A percentile compares a stretch with the other conserved stretches of the same genome.
phyloP scores from a whole-genome alignment of 305 asterid genomes.

The Fraxinus floribunda region DNA sequence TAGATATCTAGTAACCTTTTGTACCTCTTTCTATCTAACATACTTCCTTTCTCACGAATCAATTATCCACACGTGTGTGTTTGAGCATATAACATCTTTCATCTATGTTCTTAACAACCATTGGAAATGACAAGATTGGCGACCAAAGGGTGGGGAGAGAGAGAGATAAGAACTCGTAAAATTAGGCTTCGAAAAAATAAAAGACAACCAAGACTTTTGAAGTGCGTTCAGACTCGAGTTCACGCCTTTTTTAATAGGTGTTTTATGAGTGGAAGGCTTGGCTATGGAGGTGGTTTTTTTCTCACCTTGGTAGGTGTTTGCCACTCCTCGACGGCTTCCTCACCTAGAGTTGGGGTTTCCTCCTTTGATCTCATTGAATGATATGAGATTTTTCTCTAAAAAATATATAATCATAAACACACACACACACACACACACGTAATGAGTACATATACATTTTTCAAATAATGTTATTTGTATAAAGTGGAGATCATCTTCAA shows the following conservation, averaged over 20 bases:
- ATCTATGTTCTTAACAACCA: background rate
- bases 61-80: background rate
- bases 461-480: background rate
- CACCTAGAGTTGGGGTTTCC: background rate
- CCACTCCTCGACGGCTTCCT: no score
- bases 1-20: background rate
- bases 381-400: background rate
- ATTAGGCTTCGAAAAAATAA: background rate
- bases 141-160: background rate
- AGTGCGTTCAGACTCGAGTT: slow-evolving; percentile 50
- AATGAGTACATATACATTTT: no score
- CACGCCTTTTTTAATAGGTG: background rate
- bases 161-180: background rate
- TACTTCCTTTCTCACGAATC: background rate
- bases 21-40: background rate
- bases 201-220: slow-evolving; percentile 32
- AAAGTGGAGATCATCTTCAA: background rate
- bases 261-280: slow-evolving; percentile 11
- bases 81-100: background rate
- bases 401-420: no score
- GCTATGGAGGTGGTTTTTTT: background rate
- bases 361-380: background rate
- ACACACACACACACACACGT: no score
- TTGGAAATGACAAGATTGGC: background rate
- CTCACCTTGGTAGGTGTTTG: background rate